These are phyloP conservation scores for Penicillium griseofulvum DNA, from an alignment of 2,329 filamentous ascomycete species.

Conservation along the genomic window DNA sequence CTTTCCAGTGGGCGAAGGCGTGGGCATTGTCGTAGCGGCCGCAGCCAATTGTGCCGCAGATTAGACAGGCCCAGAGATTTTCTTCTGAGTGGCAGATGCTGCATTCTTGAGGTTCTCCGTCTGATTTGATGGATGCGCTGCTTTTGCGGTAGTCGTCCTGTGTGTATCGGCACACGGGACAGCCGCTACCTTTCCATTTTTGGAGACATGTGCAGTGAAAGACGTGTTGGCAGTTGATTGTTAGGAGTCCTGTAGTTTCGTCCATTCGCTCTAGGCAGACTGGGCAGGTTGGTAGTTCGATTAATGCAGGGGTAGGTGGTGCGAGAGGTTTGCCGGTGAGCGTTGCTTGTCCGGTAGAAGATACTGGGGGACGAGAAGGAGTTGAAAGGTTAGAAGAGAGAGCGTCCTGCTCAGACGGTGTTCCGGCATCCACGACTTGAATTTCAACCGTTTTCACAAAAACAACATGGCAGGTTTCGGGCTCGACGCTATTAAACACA, in stretches of 20 bases:
- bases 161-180: conserved; percentile 91
- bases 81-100: conserved; percentile 73
- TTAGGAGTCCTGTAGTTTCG: conserved; percentile 89
- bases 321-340: conserved; percentile 62
- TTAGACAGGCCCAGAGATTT: conserved; percentile 93
- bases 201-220: conserved; percentile 96
- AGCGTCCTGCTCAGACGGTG: conserved; percentile 53
- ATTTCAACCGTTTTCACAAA: conserved; percentile 92
- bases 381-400: conserved; percentile 48
- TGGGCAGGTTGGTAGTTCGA: conserved; percentile 92
- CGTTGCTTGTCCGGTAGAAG: conserved; percentile 39
- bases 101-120: conserved; percentile 60
- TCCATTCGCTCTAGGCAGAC: conserved; percentile 98
- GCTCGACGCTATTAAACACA: conserved; percentile 89
- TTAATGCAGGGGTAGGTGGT: conserved; percentile 75
- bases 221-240: conserved; percentile 94
- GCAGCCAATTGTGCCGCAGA: conserved; percentile 89
- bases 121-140: conserved; percentile 55
- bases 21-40: conserved; percentile 92
- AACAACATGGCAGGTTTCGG: conserved; percentile 90
- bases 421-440: conserved; percentile 57
- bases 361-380: conserved; percentile 25
- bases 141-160: conserved; percentile 54
- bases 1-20: conserved; percentile 89
- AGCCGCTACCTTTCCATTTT: conserved; percentile 92